These are phyloP conservation scores for Trichosanthes cucumerina DNA, from an alignment of 306 rosid species.

Conservation along the genomic window DNA sequence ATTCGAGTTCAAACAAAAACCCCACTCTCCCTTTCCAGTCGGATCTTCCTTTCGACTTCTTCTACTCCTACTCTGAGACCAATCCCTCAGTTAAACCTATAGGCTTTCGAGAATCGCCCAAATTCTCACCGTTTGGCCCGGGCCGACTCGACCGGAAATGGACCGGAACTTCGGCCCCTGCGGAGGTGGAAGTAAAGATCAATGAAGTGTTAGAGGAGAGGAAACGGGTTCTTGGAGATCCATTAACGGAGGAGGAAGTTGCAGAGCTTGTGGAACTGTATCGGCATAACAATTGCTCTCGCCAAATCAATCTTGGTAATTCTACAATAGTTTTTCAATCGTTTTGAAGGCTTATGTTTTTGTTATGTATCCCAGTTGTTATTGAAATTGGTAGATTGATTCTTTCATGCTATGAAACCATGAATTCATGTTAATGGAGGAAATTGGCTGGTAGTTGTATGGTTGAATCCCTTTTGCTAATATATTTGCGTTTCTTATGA, in stretches of 20 bases:
- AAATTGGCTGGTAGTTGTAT: not conserved
- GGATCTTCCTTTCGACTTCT: constrained; percentile 73
- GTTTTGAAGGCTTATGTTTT: not conserved
- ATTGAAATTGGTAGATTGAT: not conserved
- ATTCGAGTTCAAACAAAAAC: constrained; percentile 12
- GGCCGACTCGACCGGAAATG: constrained; percentile 66
- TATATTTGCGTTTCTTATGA: not conserved
- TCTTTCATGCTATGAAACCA: not conserved
- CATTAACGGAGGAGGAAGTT: constrained; percentile 56
- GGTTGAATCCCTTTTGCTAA: not conserved
- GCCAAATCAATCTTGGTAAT: constrained; percentile 77
- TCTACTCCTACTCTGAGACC: constrained; percentile 66
- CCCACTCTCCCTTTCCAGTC: constrained; percentile 35
- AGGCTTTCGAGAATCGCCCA: constrained; percentile 82
- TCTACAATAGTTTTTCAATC: not conserved
- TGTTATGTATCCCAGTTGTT: not conserved
- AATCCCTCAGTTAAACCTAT: constrained; percentile 38
- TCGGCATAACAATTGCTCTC: constrained; percentile 66
- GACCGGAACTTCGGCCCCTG: constrained; percentile 63
- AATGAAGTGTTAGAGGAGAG: constrained; percentile 33
- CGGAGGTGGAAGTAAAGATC: constrained; percentile 26
- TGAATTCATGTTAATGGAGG: constrained; percentile 1
- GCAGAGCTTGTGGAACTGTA: constrained; percentile 68
- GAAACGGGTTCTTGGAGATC: constrained; percentile 54
- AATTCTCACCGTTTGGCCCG: constrained; percentile 84